Evolutionary conservation across 2,329 filamentous ascomycete genomes (phyloP).

Genomic region (Fusarium subtropicale): DNA sequence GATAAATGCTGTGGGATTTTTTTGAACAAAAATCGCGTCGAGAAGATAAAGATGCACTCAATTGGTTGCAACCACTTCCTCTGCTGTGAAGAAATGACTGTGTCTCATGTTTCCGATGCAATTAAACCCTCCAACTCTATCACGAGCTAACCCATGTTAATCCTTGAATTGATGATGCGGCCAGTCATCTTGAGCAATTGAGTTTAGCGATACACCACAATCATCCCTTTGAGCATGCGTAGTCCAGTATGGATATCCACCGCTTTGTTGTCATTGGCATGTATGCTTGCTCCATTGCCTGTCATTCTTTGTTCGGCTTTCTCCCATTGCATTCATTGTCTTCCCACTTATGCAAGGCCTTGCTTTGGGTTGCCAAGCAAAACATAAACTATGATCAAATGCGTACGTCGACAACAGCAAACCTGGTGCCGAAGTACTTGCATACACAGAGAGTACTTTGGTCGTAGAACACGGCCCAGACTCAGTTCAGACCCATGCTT

Average conservation of each 20-base stretch:
- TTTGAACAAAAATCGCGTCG: not conserved
- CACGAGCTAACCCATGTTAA: not conserved
- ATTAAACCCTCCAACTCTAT: not conserved
- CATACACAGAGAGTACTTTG: not conserved
- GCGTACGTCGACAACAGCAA: conserved; percentile 6
- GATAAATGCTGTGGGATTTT: not conserved
- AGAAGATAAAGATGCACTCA: not conserved
- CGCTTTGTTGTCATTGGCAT: not conserved
- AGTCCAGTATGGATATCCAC: not conserved
- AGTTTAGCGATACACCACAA: conserved; percentile 6
- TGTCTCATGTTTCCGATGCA: not conserved
- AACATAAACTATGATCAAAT: not conserved
- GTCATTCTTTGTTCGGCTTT: not conserved
- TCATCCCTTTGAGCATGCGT: conserved; percentile 8
- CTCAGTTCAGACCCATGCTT: conserved; percentile 44
- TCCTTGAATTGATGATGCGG: not conserved
- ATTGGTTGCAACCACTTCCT: too few species aligned
- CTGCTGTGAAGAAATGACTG: not conserved
- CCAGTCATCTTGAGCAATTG: conserved; percentile 3
- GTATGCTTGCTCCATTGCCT: not conserved
- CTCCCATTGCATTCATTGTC: not conserved
- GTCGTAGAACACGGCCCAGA: conserved; percentile 39
- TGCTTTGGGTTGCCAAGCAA: not conserved
- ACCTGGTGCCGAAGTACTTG: conserved; percentile 19
- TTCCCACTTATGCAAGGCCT: not conserved